Evolutionary conservation across 345 rosid genomes (phyloP), one percentile per base, ranked within the genome.

Genomic region (Brassica juncea): DNA sequence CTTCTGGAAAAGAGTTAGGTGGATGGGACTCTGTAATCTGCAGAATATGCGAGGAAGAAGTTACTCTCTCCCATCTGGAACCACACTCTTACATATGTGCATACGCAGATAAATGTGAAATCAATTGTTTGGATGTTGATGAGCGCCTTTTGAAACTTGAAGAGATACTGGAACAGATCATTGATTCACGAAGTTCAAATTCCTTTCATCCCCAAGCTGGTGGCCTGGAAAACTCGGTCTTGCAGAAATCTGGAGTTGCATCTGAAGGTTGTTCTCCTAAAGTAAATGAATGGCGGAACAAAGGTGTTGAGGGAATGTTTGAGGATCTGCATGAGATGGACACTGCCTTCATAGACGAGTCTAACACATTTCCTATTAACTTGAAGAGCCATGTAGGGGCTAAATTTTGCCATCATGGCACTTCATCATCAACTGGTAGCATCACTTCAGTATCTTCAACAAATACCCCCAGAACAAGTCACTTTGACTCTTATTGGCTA

Each of bases 311-410:
- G 82, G 94, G 97, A 73, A 91, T 91, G 94, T 89, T 89, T 84
- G 97, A 91, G 80, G 97, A 92, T 77, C 87, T 90, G 83, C 97
- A 92, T 85, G 97, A 90, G 74, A 92, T 92, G 97, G 94, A 92
- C 79, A 90, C 94, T 39, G 89, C 97, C 70, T 84, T 73, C 70
- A 90, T 92, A 49, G 97, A 92, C 35, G 92, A 92, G 77, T 86
- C 90, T 69, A 80, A 75, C 68, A 79, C 73, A 19, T 76, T 81
- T 42, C 75, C 87, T 75, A 72, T 83, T 67, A 87, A 81, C 77
- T 60, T 87, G 39, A 90, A 86, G 86, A 83, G 84, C 71, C 89
- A 82, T 54, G 77, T 88, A 25, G 87, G 92, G 49, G 81, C 85
- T 67, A 92, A 85, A 84, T 67, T 90, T 60, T 81, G 86, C 80